Conservation (phyloP, 345 rosid species). For the Hibiscus tridactylites region DNA sequence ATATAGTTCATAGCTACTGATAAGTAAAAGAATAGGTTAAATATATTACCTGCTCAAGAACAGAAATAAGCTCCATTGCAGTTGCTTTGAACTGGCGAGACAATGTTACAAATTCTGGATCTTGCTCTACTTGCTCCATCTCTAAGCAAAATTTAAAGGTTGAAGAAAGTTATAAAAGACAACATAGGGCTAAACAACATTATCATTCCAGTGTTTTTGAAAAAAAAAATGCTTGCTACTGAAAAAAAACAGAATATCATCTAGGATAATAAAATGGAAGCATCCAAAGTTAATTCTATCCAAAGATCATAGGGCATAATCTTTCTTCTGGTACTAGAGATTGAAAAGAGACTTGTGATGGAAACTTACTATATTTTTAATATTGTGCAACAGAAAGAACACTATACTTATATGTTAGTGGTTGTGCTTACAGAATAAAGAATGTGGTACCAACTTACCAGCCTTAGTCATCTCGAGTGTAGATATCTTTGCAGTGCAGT, state of each 20-base stretch:
- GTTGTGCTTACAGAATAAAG: neutral
- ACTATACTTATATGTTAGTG: no score
- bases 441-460: slow-evolving; percentile 36
- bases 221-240: neutral
- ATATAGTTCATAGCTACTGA: neutral
- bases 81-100: slow-evolving; percentile 94
- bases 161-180: slow-evolving; percentile 2
- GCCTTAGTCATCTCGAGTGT: slow-evolving; percentile 84
- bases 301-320: neutral
- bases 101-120: slow-evolving; percentile 68
- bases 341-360: neutral
- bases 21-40: neutral
- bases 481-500: slow-evolving; percentile 80
- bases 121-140: slow-evolving; percentile 94
- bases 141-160: slow-evolving; percentile 38
- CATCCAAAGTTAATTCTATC: neutral
- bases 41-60: slow-evolving; percentile 81
- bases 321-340: neutral
- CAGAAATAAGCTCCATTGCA: slow-evolving; percentile 93
- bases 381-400: neutral
- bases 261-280: neutral
- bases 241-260: neutral
- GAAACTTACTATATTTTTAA: neutral
- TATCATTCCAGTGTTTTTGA: neutral
- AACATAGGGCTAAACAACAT: neutral